Percentiles rank a stretch among this genome's conserved stretches.
Conservation (phyloP, 176 grass and related monocot species). For the Zoysia japonica region DNA sequence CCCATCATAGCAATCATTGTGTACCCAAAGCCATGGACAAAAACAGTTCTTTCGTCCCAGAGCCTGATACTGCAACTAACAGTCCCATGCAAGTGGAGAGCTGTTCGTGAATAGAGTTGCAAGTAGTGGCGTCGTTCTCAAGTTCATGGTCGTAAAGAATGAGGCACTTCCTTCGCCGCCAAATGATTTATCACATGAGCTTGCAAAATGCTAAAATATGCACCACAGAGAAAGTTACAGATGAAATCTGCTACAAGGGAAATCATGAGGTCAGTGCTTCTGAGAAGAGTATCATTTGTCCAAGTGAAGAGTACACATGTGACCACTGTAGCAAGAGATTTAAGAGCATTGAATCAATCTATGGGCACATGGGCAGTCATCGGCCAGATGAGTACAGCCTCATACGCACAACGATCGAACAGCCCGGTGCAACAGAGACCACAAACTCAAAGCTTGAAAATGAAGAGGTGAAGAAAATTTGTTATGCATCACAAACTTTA, state of each 20-base stretch:
- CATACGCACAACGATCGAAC: neutral
- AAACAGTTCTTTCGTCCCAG: neutral
- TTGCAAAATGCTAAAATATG: neutral
- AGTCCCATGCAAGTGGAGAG: neutral
- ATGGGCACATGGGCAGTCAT: conserved; percentile 14
- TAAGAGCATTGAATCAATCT: neutral
- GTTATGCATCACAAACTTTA: neutral
- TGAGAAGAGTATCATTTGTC: neutral
- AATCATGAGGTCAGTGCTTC: neutral
- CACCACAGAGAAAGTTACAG: neutral
- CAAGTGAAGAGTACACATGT: neutral
- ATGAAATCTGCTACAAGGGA: neutral
- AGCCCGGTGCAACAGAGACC: neutral
- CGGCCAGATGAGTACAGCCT: neutral
- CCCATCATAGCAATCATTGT: neutral
- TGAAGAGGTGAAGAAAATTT: neutral
- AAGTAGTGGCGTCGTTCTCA: neutral
- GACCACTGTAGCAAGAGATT: neutral
- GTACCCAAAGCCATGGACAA: neutral
- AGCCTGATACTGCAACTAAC: neutral
- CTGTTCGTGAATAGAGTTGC: neutral
- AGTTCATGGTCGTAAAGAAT: conserved; percentile 12
- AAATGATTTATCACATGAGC: neutral
- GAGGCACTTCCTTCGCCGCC: neutral
- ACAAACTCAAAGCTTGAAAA: neutral